Evolutionary conservation across 495 filamentous ascomycete genomes (phyloP).

Genomic region (Aspergillus cavernicola): DNA sequence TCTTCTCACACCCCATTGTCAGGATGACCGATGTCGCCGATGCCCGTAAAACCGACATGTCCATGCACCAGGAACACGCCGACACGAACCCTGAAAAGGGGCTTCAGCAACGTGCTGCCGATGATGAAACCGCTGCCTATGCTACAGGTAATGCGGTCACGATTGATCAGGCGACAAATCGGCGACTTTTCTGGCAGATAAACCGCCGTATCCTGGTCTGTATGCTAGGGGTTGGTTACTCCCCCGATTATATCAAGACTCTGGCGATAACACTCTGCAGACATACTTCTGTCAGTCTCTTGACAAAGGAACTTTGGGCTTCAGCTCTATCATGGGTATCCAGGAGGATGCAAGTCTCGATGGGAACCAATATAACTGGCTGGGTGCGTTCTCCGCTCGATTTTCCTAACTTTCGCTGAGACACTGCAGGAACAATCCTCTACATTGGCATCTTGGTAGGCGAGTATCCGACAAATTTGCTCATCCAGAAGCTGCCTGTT

Average conservation of each 20-base stretch:
- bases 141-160: neutral
- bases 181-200: slow-evolving; percentile 4
- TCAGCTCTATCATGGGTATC: slow-evolving; percentile 13
- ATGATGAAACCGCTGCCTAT: slow-evolving; percentile 3
- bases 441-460: slow-evolving; percentile 39
- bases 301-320: slow-evolving; percentile 1
- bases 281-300: slow-evolving; percentile 3
- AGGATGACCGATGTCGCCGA: neutral
- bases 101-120: neutral
- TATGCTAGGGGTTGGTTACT: slow-evolving; percentile 1
- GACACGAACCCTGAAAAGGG: neutral
- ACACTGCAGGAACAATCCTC: slow-evolving; percentile 30
- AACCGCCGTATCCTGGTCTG: slow-evolving; percentile 2
- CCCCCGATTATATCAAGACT: no score
- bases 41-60: neutral
- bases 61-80: neutral
- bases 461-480: slow-evolving; percentile 44
- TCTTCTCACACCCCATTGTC: no score
- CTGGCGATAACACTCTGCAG: no score
- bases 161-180: slow-evolving; percentile 2
- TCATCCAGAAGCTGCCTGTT: slow-evolving; percentile 47
- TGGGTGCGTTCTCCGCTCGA: neutral
- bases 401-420: slow-evolving; percentile 6
- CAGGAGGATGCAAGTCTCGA: slow-evolving; percentile 30
- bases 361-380: slow-evolving; percentile 21